Base-by-base conservation (phyloP, 1,139 yeast species). In the Meyerozyma sp. region DNA sequence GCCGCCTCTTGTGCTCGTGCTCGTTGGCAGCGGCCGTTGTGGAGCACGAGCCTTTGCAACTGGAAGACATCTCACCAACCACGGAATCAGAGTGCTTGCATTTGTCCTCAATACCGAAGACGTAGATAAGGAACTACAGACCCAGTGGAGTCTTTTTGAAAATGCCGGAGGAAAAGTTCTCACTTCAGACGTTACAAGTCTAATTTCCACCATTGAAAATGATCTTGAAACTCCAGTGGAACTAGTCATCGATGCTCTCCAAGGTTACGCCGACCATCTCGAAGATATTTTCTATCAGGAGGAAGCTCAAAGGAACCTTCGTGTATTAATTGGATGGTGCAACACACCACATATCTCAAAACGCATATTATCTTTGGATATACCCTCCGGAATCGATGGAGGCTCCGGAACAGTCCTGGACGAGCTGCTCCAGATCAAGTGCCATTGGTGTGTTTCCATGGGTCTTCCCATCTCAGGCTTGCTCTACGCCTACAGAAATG, bases 301-400 rank as follows among this genome's bases (percentile, higher is more conserved):
- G n/a, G 53, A 58, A 8, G 84, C 79, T 46, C 47, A 44, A 34
- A 58, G 66, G 26, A 62, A 63, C 5, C 76, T 79, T n/a, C 53
- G 56, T 8, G 57, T 65, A n/a, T 55, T 84, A 21, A 73, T 87
- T 26, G 64, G 64, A 14, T 90, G 96, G 96, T 79, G 86, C 48
- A 84, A 85, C 50, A 68, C 67, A 41, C 75, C 75, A n/a, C 58
- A 58, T 11, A 69, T 67, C 35, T 66, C 66, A 39, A 66, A 75
- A 8, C 75, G 79, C 40, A 66, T 82, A 11, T 66, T 87, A 68
- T 84, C 95, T 0, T 61, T 90, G 25, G 96, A 89, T 55, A 78
- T 87, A 29, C 94, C 96, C 3, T 77, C 91, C 0, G 96, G 96
- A 7, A 70, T 86, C 36, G 96, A 89, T 56, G 84, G 94, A 8